These are phyloP conservation scores for Coix lacrymajobi DNA, from an alignment of 176 grass and related monocot species.

Conservation along the genomic window DNA sequence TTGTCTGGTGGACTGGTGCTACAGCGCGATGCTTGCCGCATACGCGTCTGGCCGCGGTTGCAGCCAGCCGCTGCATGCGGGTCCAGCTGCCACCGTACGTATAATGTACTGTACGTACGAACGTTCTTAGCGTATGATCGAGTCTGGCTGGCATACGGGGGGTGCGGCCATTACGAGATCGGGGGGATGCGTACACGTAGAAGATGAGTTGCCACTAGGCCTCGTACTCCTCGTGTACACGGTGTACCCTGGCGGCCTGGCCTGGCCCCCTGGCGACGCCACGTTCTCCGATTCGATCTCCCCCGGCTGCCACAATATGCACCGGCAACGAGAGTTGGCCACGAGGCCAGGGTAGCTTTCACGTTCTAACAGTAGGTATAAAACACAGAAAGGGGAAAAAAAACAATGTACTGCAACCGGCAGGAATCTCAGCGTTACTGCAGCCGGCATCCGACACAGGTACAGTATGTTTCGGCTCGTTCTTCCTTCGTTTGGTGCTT, in stretches of 20 bases:
- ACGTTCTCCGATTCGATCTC: neutral
- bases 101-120: no score
- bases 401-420: neutral
- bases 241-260: neutral
- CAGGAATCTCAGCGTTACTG: constrained; percentile 16
- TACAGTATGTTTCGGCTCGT: neutral
- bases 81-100: neutral
- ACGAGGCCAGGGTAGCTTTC: neutral
- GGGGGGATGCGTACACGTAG: neutral
- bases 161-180: neutral
- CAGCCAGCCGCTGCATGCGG: neutral
- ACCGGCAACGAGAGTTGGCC: neutral
- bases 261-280: neutral
- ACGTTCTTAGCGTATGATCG: no score
- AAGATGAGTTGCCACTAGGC: neutral
- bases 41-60: neutral
- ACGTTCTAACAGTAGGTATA: neutral
- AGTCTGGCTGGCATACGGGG: neutral
- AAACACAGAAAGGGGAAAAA: neutral
- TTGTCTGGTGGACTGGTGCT: neutral
- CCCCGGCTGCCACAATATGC: no score
- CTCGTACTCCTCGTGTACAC: neutral
- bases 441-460: neutral
- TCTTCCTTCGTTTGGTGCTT: constrained; percentile 12
- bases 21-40: neutral